Base-by-base conservation (phyloP, 2,329 filamentous ascomycete genomes). In the Pseudomassariella vexata region DNA sequence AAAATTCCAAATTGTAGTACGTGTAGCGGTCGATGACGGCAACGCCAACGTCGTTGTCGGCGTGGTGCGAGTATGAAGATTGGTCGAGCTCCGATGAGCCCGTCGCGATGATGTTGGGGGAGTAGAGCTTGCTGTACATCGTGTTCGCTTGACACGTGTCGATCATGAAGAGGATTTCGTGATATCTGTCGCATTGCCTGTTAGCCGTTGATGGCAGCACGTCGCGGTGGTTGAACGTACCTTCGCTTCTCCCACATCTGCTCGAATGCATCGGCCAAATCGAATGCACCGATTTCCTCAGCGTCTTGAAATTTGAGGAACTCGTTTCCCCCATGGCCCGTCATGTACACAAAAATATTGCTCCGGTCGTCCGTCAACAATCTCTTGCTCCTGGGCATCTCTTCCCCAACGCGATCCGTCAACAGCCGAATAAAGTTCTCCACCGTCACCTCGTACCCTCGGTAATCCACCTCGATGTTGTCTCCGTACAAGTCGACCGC, bases 241-340 rank as follows among this genome's bases (percentile, higher is more conserved):
- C 92, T 82, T 67, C 94, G 94, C 78, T 98, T 98, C 72, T 98
- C 92, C 85, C 89, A 95, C 92, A 98, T 98, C 68, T 98, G 90
- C 61, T 94, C 88, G 57, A 98, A 96, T 0, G 92, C 92, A 59
- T 98, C 87, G 5, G 94, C 92, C 36, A 98, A 67, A 62, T 98
- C 92, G 57, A 94, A 95, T 0, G 88, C 88, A 35, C 87, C 89
- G 45, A 98, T 96, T 62, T 98, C 92, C 59, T 98, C 92, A 6
- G 88, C 86, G 49, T 98, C 92, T 59, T 98, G 92, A 52, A 98
- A 98, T 59, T 98, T 98, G 37, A 98, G 64, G 49, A 98, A 98
- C 62, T 95, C 89, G 56, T 96, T 95, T 12, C 92, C 92, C 19
- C 92, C 92, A 51, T 98, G 92, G 1, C 92, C 92, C 1, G 92